Conservation (phyloP, 2,329 filamentous ascomycete genomes). For the Trichoderma simmonsii region DNA sequence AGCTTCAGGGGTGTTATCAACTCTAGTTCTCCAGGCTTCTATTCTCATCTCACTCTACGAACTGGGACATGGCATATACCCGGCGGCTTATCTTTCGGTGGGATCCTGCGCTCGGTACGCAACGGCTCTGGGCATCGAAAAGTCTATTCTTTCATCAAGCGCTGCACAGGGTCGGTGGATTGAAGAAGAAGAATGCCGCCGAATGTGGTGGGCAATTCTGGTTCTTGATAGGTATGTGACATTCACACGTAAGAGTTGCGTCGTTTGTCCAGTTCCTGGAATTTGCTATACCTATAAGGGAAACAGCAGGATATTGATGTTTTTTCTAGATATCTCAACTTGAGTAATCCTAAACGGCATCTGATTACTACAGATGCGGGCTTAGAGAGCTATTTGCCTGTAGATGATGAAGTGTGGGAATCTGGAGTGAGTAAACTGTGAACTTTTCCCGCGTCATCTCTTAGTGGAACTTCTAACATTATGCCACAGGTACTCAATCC, state of each 20-base stretch:
- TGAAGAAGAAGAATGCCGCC: constrained; percentile 14
- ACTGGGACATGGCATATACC: constrained; percentile 6
- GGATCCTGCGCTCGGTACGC: constrained; percentile 14
- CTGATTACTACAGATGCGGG: constrained; percentile 17
- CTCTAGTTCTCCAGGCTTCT: constrained; percentile 8
- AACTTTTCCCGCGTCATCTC: too few relatives aligned
- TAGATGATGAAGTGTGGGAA: constrained; percentile 17
- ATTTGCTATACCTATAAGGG: neutral
- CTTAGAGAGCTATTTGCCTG: constrained; percentile 16
- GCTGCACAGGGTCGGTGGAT: neutral
- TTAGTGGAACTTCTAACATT: neutral
- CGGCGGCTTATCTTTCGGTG: constrained; percentile 3
- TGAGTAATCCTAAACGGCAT: constrained; percentile 12
- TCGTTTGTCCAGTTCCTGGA: neutral
- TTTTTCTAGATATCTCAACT: constrained; percentile 11
- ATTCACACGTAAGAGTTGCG: neutral
- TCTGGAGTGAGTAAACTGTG: neutral
- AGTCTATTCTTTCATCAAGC: neutral
- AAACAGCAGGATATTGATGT: neutral
- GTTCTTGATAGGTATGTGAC: constrained; percentile 13
- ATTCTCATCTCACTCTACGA: constrained; percentile 14
- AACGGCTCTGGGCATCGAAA: neutral
- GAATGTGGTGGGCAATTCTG: constrained; percentile 16
- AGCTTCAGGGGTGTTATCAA: neutral
- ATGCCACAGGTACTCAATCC: neutral